Percentiles rank a stretch among this genome's conserved stretches.
phyloP scores from a whole-genome alignment of 352 stramenopile genomes.

The Elongisporangium prolatum region DNA sequence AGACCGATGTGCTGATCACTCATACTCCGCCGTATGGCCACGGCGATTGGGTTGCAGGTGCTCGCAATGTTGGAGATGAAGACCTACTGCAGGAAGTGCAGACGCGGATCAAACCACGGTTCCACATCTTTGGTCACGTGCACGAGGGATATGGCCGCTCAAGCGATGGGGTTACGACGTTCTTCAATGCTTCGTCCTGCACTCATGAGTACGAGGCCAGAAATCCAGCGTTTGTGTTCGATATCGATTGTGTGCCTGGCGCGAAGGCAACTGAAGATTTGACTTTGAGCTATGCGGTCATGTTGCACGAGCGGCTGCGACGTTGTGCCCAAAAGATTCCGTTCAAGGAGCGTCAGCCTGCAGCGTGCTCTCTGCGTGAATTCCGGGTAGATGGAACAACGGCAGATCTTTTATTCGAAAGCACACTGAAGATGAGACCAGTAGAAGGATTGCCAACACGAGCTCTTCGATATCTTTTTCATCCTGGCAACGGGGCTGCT shows the following conservation, averaged over 20 bases:
- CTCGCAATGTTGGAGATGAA: conserved; percentile 60
- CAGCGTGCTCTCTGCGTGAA: conserved; percentile 26
- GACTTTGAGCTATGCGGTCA: conserved; percentile 31
- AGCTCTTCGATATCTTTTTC: conserved; percentile 65
- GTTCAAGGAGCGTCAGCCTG: conserved; percentile 30
- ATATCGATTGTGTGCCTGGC: conserved; percentile 15
- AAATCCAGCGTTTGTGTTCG: conserved; percentile 62
- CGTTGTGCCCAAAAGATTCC: conserved; percentile 53
- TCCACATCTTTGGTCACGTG: conserved; percentile 90
- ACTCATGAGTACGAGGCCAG: conserved; percentile 74
- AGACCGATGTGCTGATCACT: conserved; percentile 86
- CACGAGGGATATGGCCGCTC: conserved; percentile 82
- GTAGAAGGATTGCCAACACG: conserved; percentile 53
- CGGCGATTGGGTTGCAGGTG: conserved; percentile 48
- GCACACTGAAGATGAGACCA: conserved; percentile 60
- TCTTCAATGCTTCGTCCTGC: conserved; percentile 82
- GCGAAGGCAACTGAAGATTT: conserved; percentile 14
- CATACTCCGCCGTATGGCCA: conserved; percentile 83
- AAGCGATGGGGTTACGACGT: conserved; percentile 71
- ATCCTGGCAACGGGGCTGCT: conserved; percentile 22
- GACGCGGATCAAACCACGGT: conserved; percentile 50
- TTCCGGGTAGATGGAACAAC: conserved; percentile 71
- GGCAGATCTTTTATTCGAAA: conserved; percentile 58
- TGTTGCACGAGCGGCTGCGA: conserved; percentile 63
- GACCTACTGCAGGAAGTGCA: conserved; percentile 74